Percentiles rank a stretch among this genome's conserved stretches.
Evolutionary conservation across 495 filamentous ascomycete genomes (phyloP).

Genomic region (Aspergillus egyptiacus): DNA sequence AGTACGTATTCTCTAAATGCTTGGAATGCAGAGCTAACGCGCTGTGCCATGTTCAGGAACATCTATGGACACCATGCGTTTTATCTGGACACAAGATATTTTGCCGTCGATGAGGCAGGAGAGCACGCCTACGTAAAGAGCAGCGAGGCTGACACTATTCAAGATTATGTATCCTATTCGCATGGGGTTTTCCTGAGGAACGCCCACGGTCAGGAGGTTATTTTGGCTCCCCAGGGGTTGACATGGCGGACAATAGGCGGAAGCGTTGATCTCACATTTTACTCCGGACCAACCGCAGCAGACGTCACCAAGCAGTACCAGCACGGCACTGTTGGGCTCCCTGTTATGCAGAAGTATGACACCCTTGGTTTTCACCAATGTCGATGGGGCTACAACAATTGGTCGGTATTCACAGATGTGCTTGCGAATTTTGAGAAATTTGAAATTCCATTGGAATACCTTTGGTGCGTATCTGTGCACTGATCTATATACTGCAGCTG

Average conservation of each 20-base stretch:
- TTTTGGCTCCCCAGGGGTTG: constrained; percentile 58
- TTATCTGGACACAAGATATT: constrained; percentile 61
- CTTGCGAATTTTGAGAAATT: constrained; percentile 54
- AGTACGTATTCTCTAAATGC: constrained; percentile 20
- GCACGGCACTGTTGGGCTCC: constrained; percentile 49
- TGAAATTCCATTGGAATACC: constrained; percentile 57
- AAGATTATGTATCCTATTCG: constrained; percentile 53
- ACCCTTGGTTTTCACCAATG: constrained; percentile 62
- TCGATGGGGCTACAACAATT: constrained; percentile 60
- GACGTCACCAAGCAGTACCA: constrained; percentile 56
- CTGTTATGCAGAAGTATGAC: constrained; percentile 59
- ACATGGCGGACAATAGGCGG: constrained; percentile 70
- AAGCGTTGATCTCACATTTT: constrained; percentile 58
- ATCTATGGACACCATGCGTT: constrained; percentile 58
- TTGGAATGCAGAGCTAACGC: not conserved
- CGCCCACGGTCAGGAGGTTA: constrained; percentile 69
- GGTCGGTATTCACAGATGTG: constrained; percentile 49
- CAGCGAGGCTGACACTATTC: constrained; percentile 46
- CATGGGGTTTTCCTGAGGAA: constrained; percentile 60
- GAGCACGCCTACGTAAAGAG: constrained; percentile 48
- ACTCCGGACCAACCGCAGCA: constrained; percentile 50
- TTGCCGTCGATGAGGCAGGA: constrained; percentile 49
- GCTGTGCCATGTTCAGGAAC: constrained; percentile 33
- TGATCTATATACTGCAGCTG: not conserved
- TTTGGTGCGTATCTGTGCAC: constrained; percentile 49